phyloP scores from a whole-genome alignment of 2,329 filamentous ascomycete genomes.

The Pseudopithomyces chartarum region DNA sequence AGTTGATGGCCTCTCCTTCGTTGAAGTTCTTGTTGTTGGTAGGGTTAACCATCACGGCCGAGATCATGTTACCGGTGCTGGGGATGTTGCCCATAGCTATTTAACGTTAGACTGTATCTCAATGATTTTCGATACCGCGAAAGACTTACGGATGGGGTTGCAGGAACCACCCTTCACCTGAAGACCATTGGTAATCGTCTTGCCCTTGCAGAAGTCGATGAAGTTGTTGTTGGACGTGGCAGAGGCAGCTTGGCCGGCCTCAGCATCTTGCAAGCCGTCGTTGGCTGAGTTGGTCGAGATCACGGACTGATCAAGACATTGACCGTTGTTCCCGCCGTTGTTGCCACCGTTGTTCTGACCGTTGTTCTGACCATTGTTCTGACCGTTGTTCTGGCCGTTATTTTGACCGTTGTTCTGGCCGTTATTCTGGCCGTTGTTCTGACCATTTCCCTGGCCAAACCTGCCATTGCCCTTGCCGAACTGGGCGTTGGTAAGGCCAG shows the following conservation, averaged over 20 bases:
- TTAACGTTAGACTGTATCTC: conserved; percentile 8
- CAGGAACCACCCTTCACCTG: conserved; percentile 59
- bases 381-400: conserved; percentile 22
- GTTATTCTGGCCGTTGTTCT: conserved; percentile 8
- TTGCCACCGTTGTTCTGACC: conserved; percentile 22
- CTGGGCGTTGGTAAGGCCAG: conserved; percentile 41
- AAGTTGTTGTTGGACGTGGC: conserved; percentile 57
- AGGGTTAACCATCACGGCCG: conserved; percentile 58
- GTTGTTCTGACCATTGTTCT: conserved; percentile 18
- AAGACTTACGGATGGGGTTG: conserved; percentile 56
- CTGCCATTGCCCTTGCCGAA: conserved; percentile 21
- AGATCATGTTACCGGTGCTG: conserved; percentile 57
- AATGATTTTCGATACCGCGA: background rate
- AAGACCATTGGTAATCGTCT: conserved; percentile 60
- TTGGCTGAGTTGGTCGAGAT: conserved; percentile 51
- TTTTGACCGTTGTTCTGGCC: conserved; percentile 18
- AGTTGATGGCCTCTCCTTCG: conserved; percentile 51
- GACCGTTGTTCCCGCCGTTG: conserved; percentile 19
- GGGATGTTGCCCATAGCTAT: conserved; percentile 63
- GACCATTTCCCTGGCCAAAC: no score
- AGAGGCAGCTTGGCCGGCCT: conserved; percentile 52
- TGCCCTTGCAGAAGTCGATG: conserved; percentile 64
- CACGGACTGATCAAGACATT: conserved; percentile 44
- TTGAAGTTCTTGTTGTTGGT: conserved; percentile 47
- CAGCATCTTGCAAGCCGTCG: conserved; percentile 47